These are phyloP conservation scores for Sodiomyces alkalinus DNA, from an alignment of 2,329 filamentous ascomycete species.

Conservation along the genomic window DNA sequence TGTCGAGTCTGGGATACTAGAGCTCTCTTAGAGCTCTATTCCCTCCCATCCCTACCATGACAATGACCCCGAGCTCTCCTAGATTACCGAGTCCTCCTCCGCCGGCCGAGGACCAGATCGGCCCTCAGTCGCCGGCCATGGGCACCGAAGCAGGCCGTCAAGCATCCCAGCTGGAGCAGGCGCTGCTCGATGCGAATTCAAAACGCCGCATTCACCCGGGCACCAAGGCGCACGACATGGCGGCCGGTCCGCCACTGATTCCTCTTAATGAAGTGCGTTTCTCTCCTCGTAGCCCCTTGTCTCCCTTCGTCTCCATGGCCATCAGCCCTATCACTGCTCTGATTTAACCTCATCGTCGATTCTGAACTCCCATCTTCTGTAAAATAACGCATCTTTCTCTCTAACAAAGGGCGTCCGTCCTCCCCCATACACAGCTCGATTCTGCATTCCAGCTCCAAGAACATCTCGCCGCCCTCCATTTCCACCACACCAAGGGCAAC, in stretches of 20 bases:
- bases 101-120: constrained; percentile 85
- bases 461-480: constrained; percentile 84
- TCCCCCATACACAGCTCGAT: constrained; percentile 51
- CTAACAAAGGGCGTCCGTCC: neutral
- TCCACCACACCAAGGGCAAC: constrained; percentile 55
- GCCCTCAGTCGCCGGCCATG: constrained; percentile 57
- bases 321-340: too few relatives aligned
- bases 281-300: constrained; percentile 1
- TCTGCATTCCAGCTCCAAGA: constrained; percentile 96
- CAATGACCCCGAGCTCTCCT: constrained; percentile 61
- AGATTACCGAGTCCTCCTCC: constrained; percentile 90
- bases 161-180: constrained; percentile 47
- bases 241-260: constrained; percentile 75
- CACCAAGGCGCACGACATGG: constrained; percentile 86
- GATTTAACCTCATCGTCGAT: too few relatives aligned
- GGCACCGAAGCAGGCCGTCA: constrained; percentile 36
- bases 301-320: too few relatives aligned
- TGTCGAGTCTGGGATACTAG: too few relatives aligned
- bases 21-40: too few relatives aligned
- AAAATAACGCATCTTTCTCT: constrained; percentile 1
- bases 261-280: constrained; percentile 62
- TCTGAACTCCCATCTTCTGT: constrained; percentile 2
- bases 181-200: constrained; percentile 55
- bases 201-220: constrained; percentile 80
- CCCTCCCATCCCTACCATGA: too few relatives aligned